Percentiles rank a stretch among this genome's conserved stretches.
These are phyloP conservation scores for Quambalaria eucalypti DNA, from an alignment of 1,284 basidiomycete genomes.

Conservation along the genomic window DNA sequence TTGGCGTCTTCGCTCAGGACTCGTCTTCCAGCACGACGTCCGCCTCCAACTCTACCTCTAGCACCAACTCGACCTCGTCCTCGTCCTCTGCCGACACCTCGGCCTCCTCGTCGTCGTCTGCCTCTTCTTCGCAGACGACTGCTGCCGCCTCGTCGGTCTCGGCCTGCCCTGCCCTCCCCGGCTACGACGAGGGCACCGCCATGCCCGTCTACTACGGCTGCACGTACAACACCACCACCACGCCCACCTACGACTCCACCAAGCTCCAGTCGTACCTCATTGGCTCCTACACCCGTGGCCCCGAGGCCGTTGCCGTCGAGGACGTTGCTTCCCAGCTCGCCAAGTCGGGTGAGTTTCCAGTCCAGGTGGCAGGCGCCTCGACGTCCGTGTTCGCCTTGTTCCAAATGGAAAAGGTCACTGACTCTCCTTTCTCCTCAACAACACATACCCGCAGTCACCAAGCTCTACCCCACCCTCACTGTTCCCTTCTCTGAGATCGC, in stretches of 20 bases:
- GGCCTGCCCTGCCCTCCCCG: not conserved
- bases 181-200: constrained; percentile 4
- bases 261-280: constrained; percentile 19
- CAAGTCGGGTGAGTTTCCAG: constrained; percentile 3
- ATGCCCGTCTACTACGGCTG: not conserved
- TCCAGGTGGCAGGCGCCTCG: no score
- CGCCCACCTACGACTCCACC: not conserved
- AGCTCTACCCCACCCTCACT: constrained; percentile 42
- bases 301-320: constrained; percentile 17
- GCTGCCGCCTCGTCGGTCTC: constrained; percentile 2
- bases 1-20: constrained; percentile 3
- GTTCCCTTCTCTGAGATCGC: constrained; percentile 13
- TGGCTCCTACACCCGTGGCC: constrained; percentile 24
- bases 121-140: not conserved
- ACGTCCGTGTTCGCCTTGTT: no score
- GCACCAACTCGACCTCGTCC: not conserved
- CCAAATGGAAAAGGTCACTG: no score
- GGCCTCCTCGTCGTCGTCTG: not conserved
- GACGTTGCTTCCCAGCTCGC: constrained; percentile 36
- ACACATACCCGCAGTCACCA: constrained; percentile 19
- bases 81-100: not conserved
- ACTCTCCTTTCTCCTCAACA: no score
- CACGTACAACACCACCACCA: not conserved
- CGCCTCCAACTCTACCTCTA: not conserved
- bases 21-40: not conserved